Percentiles rank a stretch among this genome's conserved stretches.
Evolutionary conservation across 164 flowering plant species (phyloP).

Genomic region (Sedum album): DNA sequence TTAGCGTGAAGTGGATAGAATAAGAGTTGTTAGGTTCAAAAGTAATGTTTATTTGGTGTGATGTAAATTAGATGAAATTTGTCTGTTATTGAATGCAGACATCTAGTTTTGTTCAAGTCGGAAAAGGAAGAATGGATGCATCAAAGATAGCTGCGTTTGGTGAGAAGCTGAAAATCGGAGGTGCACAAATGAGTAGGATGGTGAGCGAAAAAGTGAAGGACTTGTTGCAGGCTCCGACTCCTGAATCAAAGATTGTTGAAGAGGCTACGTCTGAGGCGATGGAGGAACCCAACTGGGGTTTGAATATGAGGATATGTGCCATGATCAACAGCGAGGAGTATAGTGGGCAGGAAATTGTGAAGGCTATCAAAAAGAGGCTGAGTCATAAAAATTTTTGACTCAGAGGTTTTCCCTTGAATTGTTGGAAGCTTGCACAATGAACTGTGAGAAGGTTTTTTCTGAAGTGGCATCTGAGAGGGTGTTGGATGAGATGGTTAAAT

Average conservation of each 20-base stretch:
- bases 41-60: background rate
- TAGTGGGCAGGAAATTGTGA: conserved; percentile 63
- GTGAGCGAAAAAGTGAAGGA: conserved; percentile 67
- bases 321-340: conserved; percentile 56
- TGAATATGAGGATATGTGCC: conserved; percentile 69
- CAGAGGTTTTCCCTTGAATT: conserved; percentile 63
- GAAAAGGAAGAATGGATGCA: conserved; percentile 38
- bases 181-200: conserved; percentile 59
- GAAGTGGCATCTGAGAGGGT: conserved; percentile 89
- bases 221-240: conserved; percentile 52
- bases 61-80: background rate
- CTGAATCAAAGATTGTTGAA: conserved; percentile 67
- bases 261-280: conserved; percentile 53
- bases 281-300: conserved; percentile 68
- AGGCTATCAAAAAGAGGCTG: conserved; percentile 65
- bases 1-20: no score
- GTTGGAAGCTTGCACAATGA: conserved; percentile 66
- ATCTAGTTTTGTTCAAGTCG: background rate
- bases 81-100: no score
- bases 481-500: conserved; percentile 79
- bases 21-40: no score
- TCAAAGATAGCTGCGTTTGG: conserved; percentile 17
- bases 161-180: conserved; percentile 18
- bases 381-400: conserved; percentile 26
- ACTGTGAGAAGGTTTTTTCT: conserved; percentile 84